Conservation (phyloP, 306 rosid genomes). For the Potentilla sterilis region DNA sequence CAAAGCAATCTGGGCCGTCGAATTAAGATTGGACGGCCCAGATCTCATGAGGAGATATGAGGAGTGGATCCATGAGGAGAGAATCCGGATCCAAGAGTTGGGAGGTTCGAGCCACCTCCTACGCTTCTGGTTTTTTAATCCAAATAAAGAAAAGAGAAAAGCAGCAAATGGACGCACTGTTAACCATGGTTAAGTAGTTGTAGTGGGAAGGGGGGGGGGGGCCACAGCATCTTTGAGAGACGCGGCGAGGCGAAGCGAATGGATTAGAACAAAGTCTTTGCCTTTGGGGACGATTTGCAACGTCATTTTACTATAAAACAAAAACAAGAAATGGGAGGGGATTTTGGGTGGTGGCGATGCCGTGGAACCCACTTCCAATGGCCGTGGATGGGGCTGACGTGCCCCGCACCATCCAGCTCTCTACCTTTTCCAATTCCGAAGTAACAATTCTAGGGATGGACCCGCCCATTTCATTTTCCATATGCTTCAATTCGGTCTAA, state of each 20-base stretch:
- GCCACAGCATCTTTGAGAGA: slow-evolving; percentile 17
- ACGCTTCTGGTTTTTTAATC: background rate
- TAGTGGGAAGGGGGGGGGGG: background rate
- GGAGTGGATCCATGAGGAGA: too few species aligned
- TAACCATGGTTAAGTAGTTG: background rate
- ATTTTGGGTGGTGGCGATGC: slow-evolving; percentile 28
- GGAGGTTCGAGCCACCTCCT: background rate
- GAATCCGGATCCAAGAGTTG: too few species aligned
- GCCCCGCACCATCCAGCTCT: slow-evolving; percentile 42
- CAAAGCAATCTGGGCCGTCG: too few species aligned
- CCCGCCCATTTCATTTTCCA: background rate
- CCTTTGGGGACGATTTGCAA: background rate
- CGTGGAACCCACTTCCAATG: slow-evolving; percentile 62
- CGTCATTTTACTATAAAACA: slow-evolving; percentile 1
- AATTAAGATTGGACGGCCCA: too few species aligned
- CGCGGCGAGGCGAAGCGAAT: slow-evolving; percentile 39
- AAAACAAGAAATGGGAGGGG: background rate
- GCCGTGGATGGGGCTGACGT: slow-evolving; percentile 40
- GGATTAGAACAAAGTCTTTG: slow-evolving; percentile 14
- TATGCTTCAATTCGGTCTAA: background rate
- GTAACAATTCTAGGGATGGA: background rate
- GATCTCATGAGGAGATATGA: too few species aligned
- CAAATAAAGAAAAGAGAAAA: background rate
- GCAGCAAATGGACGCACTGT: background rate
- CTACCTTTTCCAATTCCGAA: background rate